Evolutionary conservation across 192 early-diverging fungal species (phyloP).

Genomic region (Chytriomyces confervae): DNA sequence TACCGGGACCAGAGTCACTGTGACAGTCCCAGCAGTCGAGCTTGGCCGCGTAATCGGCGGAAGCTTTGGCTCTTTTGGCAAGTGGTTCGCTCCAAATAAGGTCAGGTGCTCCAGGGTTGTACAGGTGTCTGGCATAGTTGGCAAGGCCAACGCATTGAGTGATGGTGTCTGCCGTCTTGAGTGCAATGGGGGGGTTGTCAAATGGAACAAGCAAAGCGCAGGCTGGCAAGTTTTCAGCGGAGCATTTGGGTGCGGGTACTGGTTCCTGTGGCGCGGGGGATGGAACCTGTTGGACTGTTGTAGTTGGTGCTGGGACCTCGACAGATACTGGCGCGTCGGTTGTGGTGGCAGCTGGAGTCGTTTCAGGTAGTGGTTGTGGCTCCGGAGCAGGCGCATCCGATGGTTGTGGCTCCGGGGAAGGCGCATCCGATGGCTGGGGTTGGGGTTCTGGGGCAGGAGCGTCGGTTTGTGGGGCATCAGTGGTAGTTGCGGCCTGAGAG

Average conservation of each 20-base stretch:
- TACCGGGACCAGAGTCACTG: slow-evolving; percentile 7
- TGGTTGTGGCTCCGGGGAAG: too few species aligned
- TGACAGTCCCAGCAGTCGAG: slow-evolving; percentile 1
- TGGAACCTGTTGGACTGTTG: too few species aligned
- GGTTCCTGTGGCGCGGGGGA: too few species aligned
- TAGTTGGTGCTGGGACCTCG: too few species aligned
- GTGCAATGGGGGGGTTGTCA: background rate
- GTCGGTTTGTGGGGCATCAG: too few species aligned
- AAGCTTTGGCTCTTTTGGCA: background rate
- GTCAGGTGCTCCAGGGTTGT: slow-evolving; percentile 1
- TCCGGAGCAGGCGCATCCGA: too few species aligned
- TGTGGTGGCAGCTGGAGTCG: too few species aligned
- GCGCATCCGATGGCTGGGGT: too few species aligned
- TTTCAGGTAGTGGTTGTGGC: too few species aligned
- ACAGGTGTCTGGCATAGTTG: slow-evolving; percentile 14
- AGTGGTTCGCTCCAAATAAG: background rate
- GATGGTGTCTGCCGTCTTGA: background rate
- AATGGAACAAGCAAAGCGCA: background rate
- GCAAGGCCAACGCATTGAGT: slow-evolving; percentile 8
- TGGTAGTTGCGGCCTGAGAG: too few species aligned
- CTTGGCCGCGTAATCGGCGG: background rate
- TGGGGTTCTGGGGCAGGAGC: too few species aligned
- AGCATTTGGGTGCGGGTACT: background rate
- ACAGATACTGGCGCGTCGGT: too few species aligned
- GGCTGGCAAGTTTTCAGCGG: background rate